These are phyloP conservation scores for Globisporangium ultimum DNA, from an alignment of 352 stramenopile genomes.

Conservation along the genomic window DNA sequence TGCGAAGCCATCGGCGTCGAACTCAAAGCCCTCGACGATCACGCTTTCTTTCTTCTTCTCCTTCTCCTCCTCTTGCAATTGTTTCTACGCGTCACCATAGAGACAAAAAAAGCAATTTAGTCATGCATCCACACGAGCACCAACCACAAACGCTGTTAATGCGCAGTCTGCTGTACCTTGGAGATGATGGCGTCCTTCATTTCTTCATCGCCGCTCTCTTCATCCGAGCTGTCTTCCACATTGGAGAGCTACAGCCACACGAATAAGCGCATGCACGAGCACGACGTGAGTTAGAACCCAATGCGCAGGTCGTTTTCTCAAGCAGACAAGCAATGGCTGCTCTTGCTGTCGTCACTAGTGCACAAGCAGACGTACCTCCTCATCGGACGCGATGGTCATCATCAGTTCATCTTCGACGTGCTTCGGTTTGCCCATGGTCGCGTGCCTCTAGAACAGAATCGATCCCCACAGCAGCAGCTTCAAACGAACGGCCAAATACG, in stretches of 20 bases:
- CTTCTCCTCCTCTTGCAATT: conserved; percentile 35
- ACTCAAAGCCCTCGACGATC: conserved; percentile 85
- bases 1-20: conserved; percentile 65
- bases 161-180: conserved; percentile 26
- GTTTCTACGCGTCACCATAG: conserved; percentile 26
- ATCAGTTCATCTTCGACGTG: conserved; percentile 64
- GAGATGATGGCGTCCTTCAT: conserved; percentile 68
- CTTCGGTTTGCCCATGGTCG: conserved; percentile 30
- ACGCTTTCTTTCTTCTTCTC: conserved; percentile 44
- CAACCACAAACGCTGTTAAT: not conserved
- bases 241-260: conserved; percentile 38
- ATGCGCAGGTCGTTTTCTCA: not conserved
- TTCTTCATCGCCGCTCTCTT: conserved; percentile 37
- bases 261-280: not conserved
- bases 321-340: not conserved
- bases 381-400: conserved; percentile 88
- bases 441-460: not conserved
- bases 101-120: not conserved
- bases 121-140: not conserved
- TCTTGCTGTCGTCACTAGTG: not conserved
- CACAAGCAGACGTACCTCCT: conserved; percentile 38
- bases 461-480: no score
- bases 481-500: not conserved
- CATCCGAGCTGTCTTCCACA: conserved; percentile 72
- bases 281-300: not conserved